Percentiles rank a stretch among this genome's conserved stretches.
Conservation (phyloP, 352 stramenopile species). For the Phytophthora vignae region DNA sequence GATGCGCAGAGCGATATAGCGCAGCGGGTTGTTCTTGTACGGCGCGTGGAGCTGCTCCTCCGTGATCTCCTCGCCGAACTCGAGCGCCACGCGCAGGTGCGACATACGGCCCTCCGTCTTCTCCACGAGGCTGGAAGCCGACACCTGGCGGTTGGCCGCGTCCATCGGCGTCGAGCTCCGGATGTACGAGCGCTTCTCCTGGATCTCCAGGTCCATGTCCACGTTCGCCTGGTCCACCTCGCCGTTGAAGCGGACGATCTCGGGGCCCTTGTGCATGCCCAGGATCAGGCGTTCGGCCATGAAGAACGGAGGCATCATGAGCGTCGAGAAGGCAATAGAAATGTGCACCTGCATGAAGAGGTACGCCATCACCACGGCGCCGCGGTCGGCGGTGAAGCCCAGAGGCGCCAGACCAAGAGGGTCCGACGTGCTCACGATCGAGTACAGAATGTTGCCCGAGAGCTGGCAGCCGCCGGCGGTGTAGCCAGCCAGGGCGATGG, state of each 20-base stretch:
- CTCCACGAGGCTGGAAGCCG: slow-evolving; percentile 26
- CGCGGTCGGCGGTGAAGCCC: slow-evolving; percentile 55
- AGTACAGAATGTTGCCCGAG: slow-evolving; percentile 65
- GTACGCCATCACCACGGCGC: slow-evolving; percentile 59
- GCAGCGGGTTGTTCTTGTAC: slow-evolving; percentile 56
- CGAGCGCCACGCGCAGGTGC: slow-evolving; percentile 43
- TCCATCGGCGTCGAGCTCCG: slow-evolving; percentile 43
- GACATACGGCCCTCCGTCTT: slow-evolving; percentile 41
- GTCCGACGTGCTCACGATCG: slow-evolving; percentile 46
- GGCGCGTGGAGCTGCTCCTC: slow-evolving; percentile 32
- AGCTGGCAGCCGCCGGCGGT: slow-evolving; percentile 61
- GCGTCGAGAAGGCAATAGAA: slow-evolving; percentile 56
- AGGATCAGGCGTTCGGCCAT: slow-evolving; percentile 66
- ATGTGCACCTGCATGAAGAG: slow-evolving; percentile 64
- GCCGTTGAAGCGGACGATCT: slow-evolving; percentile 32
- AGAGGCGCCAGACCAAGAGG: slow-evolving; percentile 42
- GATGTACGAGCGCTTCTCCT: slow-evolving; percentile 33
- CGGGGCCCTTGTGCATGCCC: slow-evolving; percentile 61
- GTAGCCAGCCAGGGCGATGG: slow-evolving; percentile 49
- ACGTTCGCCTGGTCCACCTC: slow-evolving; percentile 29
- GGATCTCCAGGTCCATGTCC: slow-evolving; percentile 38
- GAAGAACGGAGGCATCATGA: slow-evolving; percentile 65
- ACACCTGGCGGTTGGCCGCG: slow-evolving; percentile 20
- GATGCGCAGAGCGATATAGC: slow-evolving; percentile 57
- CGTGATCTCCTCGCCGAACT: slow-evolving; percentile 48